phyloP scores from a whole-genome alignment of 768 basidiomycete genomes.

The Suillus weaverae region DNA sequence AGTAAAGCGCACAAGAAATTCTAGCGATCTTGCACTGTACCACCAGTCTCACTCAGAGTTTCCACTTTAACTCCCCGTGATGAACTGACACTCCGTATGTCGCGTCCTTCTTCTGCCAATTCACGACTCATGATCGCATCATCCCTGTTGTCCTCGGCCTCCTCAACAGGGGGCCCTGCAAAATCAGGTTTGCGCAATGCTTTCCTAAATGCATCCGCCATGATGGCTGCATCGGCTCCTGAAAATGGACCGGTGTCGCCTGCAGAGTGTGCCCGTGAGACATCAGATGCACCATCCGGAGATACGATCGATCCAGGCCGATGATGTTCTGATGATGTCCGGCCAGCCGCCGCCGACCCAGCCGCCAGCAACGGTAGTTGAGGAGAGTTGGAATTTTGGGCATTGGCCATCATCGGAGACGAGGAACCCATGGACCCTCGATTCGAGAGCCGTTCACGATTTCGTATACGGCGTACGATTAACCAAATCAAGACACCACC shows the following conservation, averaged over 20 bases:
- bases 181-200: conserved; percentile 90
- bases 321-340: conserved; percentile 32
- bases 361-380: conserved; percentile 49
- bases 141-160: conserved; percentile 45
- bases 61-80: conserved; percentile 80
- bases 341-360: conserved; percentile 31
- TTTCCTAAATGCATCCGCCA: conserved; percentile 90
- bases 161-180: conserved; percentile 65
- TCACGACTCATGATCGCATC: conserved; percentile 60
- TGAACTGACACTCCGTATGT: conserved; percentile 80
- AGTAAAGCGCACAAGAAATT: conserved; percentile 34
- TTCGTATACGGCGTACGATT: conserved; percentile 67
- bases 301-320: conserved; percentile 43
- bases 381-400: conserved; percentile 41
- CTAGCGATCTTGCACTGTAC: conserved; percentile 48
- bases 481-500: conserved; percentile 69
- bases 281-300: conserved; percentile 76
- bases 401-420: conserved; percentile 81
- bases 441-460: conserved; percentile 49
- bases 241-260: conserved; percentile 74
- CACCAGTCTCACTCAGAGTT: conserved; percentile 53
- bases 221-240: conserved; percentile 85
- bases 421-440: conserved; percentile 78
- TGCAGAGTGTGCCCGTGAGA: conserved; percentile 58
- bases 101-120: conserved; percentile 86